Base-by-base conservation (phyloP, 1,284 basidiomycete genomes). In the Neotropicomus parvogracilis region DNA sequence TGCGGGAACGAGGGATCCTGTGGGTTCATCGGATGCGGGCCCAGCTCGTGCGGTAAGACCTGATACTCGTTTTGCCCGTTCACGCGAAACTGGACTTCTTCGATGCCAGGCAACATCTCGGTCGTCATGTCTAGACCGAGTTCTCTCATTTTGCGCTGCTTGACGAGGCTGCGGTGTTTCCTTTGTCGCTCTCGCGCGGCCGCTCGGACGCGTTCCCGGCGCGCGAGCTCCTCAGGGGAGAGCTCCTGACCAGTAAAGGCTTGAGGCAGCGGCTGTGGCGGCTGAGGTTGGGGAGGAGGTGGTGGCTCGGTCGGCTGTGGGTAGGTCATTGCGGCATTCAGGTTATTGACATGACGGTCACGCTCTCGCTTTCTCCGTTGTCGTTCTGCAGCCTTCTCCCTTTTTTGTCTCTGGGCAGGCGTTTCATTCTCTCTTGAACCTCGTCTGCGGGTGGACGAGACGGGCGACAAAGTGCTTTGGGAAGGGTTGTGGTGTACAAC, bases 371-470 rank as follows among this genome's bases (percentile, higher is more conserved):
- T 89, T 54, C 85, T 67, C 37, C 87, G 77, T 64, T 89, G 87
- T 48, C 86, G 74, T 65, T 89, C 86, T 39, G 86, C 84, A 0
- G 87, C 86, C 65, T 89, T 89, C 73, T 85, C 84, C 53, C 87
- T 78, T 62, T 88, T 88, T 57, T 78, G 71, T 56, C 79, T 72
- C 68, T 87, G 83, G 49, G 75, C 75, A 24, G 80, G 76, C 6
- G 82, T 82, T 70, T 86, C 84, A 72, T 82, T 78, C 63, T 86
- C 84, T 55, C 83, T 73, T 34, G 75, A 69, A 20, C 26, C 44
- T n/a, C 80, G 74, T 63, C 80, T 83, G 53, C 79, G 73, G 16
- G 70, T 63, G 13, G 69, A 66, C 12, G 55, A 58, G 46, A 58
- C 53, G 17, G 65, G 56, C 1, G 64, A 49, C 38, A 69, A 44